Conservation (phyloP, 1,284 basidiomycete species). For the Pyrrhoderma noxium region DNA sequence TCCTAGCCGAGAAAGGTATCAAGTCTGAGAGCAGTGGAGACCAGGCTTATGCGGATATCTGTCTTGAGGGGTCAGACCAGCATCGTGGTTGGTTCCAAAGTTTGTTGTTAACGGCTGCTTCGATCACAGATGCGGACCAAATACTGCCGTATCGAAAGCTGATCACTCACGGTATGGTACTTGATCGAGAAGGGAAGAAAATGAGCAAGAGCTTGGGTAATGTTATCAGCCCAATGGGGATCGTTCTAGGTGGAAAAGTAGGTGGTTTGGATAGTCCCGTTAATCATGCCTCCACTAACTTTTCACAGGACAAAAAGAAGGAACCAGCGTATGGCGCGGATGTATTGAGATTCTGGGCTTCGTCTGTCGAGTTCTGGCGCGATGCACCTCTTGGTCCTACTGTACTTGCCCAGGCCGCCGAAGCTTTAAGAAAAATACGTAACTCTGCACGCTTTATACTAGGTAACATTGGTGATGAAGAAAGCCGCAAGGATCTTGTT, state of each 20-base stretch:
- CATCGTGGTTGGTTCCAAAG: conserved; percentile 99
- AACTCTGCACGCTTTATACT: conserved; percentile 89
- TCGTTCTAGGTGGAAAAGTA: conserved; percentile 77
- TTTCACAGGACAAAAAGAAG: conserved; percentile 52
- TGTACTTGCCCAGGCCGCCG: conserved; percentile 71
- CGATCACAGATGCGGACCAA: conserved; percentile 21
- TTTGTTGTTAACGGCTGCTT: conserved; percentile 72
- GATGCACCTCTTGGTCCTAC: conserved; percentile 84
- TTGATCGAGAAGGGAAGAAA: conserved; percentile 88
- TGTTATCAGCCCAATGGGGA: conserved; percentile 76
- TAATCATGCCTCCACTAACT: background rate
- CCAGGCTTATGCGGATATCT: conserved; percentile 70
- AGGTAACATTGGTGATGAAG: conserved; percentile 59
- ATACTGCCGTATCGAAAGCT: conserved; percentile 69
- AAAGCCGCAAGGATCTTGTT: conserved; percentile 26
- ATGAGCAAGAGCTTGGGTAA: conserved; percentile 99
- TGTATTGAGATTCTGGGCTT: conserved; percentile 86
- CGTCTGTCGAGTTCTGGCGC: conserved; percentile 83
- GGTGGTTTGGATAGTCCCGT: background rate
- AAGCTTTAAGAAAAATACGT: conserved; percentile 80
- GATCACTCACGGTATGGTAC: conserved; percentile 95
- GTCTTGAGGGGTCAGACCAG: conserved; percentile 95
- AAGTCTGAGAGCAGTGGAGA: conserved; percentile 24
- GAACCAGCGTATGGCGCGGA: conserved; percentile 83
- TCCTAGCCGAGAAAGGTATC: conserved; percentile 45